A percentile compares a stretch with the other conserved stretches of the same genome.
These are phyloP conservation scores for Begonia fuchsioides DNA, from an alignment of 306 rosid species.

Conservation along the genomic window DNA sequence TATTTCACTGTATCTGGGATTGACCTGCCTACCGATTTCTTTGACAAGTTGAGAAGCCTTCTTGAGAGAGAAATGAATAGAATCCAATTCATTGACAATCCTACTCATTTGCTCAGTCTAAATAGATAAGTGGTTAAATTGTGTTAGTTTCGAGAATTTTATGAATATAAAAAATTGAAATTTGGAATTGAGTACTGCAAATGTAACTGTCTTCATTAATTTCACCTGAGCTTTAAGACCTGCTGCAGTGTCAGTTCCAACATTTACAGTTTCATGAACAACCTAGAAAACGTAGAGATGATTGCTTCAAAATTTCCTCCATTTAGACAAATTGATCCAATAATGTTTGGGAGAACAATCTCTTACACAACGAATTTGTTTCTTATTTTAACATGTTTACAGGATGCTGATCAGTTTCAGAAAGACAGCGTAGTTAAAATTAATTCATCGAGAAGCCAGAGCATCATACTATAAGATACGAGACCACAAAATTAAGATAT, in stretches of 20 bases:
- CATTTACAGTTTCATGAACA: constrained; percentile 74
- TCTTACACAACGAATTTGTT: too few relatives aligned
- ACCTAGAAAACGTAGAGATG: constrained; percentile 26
- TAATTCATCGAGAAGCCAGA: too few relatives aligned
- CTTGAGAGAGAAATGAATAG: constrained; percentile 87
- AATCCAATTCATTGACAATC: constrained; percentile 84
- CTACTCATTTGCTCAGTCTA: constrained; percentile 98
- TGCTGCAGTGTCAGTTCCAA: constrained; percentile 81
- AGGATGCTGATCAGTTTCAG: too few relatives aligned
- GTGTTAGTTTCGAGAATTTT: too few relatives aligned
- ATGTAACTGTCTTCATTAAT: neutral
- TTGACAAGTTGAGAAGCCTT: constrained; percentile 83
- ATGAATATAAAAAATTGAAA: neutral
- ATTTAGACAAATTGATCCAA: too few relatives aligned
- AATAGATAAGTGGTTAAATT: constrained; percentile 15
- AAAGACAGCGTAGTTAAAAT: too few relatives aligned
- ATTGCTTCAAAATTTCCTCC: too few relatives aligned
- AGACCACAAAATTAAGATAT: neutral
- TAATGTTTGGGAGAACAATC: too few relatives aligned
- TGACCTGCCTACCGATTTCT: constrained; percentile 98
- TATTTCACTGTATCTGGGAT: too few relatives aligned
- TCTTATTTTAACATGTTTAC: too few relatives aligned
- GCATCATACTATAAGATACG: too few relatives aligned
- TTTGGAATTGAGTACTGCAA: neutral
- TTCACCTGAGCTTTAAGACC: constrained; percentile 86